A percentile compares a stretch with the other conserved stretches of the same genome.
Conservation (phyloP, 2,329 filamentous ascomycete genomes). For the Aspergillus piperis region DNA sequence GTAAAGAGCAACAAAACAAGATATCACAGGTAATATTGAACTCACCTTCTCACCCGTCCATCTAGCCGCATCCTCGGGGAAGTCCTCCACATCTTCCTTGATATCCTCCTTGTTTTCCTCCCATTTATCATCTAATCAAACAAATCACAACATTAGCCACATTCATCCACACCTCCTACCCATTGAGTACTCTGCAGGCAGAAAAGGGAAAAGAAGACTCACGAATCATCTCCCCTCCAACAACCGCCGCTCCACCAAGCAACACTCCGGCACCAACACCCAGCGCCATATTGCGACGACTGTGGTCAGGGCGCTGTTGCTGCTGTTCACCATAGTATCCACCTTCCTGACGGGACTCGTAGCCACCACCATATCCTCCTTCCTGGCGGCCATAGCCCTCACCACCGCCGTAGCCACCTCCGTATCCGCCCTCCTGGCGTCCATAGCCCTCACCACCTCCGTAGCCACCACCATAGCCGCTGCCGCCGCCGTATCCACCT, state of each 20-base stretch:
- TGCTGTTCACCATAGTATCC: conserved; percentile 15
- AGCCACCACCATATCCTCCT: conserved; percentile 16
- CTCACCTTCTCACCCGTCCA: conserved; percentile 46
- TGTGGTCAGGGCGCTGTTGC: conserved; percentile 21
- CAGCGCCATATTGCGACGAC: conserved; percentile 26
- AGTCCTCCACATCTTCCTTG: conserved; percentile 41
- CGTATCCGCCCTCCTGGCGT: conserved; percentile 18
- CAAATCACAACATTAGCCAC: too few species aligned
- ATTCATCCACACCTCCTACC: too few species aligned
- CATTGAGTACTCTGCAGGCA: too few species aligned
- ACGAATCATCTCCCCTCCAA: conserved; percentile 48
- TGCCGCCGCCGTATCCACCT: too few species aligned
- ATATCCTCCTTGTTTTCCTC: conserved; percentile 35
- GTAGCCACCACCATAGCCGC: background rate
- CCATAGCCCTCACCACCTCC: conserved; percentile 7
- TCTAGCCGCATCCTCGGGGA: conserved; percentile 46
- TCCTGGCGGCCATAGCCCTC: conserved; percentile 19
- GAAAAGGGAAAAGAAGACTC: too few species aligned
- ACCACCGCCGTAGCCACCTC: conserved; percentile 19
- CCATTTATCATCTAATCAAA: conserved; percentile 33
- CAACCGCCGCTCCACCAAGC: conserved; percentile 41
- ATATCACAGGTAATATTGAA: conserved; percentile 9
- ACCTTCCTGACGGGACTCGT: conserved; percentile 18
- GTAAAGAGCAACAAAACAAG: background rate
- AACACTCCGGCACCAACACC: conserved; percentile 46